Conservation (phyloP, 2,329 filamentous ascomycete species). For the Penicillium sp. region DNA sequence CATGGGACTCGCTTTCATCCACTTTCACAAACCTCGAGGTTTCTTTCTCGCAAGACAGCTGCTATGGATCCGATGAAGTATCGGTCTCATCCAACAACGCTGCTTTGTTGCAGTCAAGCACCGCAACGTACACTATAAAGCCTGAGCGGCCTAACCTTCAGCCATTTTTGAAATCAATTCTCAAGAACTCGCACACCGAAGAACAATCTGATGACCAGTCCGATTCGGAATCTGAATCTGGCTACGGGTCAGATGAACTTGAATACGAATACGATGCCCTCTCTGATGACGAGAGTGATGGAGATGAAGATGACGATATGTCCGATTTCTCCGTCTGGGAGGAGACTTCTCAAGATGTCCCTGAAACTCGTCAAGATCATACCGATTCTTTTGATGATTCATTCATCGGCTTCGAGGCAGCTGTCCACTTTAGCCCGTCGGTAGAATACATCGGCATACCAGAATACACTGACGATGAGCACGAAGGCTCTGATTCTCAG, state of each 20-base stretch:
- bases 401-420: conserved; percentile 41
- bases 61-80: conserved; percentile 44
- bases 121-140: conserved; percentile 24
- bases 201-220: conserved; percentile 23
- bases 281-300: conserved; percentile 27
- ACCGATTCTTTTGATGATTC: conserved; percentile 40
- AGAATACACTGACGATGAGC: conserved; percentile 27
- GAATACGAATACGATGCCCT: conserved; percentile 34
- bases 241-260: conserved; percentile 42
- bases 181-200: conserved; percentile 37
- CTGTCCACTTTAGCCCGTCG: conserved; percentile 39
- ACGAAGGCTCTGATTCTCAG: conserved; percentile 27
- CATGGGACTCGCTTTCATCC: conserved; percentile 44
- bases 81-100: conserved; percentile 38
- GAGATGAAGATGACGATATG: conserved; percentile 35
- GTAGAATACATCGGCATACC: conserved; percentile 40
- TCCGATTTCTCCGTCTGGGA: conserved; percentile 38
- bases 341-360: conserved; percentile 31
- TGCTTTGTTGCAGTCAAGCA: conserved; percentile 26
- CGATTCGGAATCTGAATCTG: conserved; percentile 38
- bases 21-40: conserved; percentile 41
- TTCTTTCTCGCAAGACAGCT: conserved; percentile 45
- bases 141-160: conserved; percentile 26
- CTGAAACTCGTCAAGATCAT: conserved; percentile 35
- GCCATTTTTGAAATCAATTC: conserved; percentile 37